phyloP scores from a whole-genome alignment of 139 green algal species.

The Micromonas commoda region DNA sequence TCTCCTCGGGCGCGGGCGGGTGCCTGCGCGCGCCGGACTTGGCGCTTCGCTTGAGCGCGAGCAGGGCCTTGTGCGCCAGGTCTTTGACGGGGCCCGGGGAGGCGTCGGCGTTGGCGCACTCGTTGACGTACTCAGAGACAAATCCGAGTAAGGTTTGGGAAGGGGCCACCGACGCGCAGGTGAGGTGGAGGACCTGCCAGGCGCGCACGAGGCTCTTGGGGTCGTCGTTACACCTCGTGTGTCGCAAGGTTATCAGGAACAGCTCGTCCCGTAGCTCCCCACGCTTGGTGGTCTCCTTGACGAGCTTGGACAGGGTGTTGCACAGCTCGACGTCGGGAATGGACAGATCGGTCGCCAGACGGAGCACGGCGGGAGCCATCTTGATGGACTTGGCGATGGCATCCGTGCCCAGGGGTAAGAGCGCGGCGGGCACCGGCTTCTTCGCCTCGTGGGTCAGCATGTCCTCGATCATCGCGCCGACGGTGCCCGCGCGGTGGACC shows the following conservation, averaged over 20 bases:
- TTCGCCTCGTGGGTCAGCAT: slow-evolving; percentile 48
- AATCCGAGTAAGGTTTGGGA: slow-evolving; percentile 70
- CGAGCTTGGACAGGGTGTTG: slow-evolving; percentile 57
- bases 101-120: slow-evolving; percentile 38
- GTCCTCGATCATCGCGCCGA: slow-evolving; percentile 39
- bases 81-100: slow-evolving; percentile 31
- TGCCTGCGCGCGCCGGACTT: slow-evolving; percentile 77
- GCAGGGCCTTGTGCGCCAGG: slow-evolving; percentile 59
- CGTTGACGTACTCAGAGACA: slow-evolving; percentile 79
- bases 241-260: slow-evolving; percentile 80
- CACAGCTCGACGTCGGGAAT: slow-evolving; percentile 21
- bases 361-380: slow-evolving; percentile 80
- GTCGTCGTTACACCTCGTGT: slow-evolving; percentile 73
- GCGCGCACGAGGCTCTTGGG: slow-evolving; percentile 30
- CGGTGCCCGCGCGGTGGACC: too few relatives aligned
- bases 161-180: slow-evolving; percentile 75
- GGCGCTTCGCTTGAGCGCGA: slow-evolving; percentile 74
- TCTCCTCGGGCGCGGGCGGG: slow-evolving; percentile 78
- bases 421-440: slow-evolving; percentile 76
- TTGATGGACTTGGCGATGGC: slow-evolving; percentile 74
- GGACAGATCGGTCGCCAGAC: slow-evolving; percentile 56
- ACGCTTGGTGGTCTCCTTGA: slow-evolving; percentile 79
- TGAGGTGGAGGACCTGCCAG: slow-evolving; percentile 87
- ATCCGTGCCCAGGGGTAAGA: slow-evolving; percentile 77
- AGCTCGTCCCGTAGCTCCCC: slow-evolving; percentile 90